Evolutionary conservation across 257 asterid species (phyloP).

Genomic region (Lycium ferocissimum): DNA sequence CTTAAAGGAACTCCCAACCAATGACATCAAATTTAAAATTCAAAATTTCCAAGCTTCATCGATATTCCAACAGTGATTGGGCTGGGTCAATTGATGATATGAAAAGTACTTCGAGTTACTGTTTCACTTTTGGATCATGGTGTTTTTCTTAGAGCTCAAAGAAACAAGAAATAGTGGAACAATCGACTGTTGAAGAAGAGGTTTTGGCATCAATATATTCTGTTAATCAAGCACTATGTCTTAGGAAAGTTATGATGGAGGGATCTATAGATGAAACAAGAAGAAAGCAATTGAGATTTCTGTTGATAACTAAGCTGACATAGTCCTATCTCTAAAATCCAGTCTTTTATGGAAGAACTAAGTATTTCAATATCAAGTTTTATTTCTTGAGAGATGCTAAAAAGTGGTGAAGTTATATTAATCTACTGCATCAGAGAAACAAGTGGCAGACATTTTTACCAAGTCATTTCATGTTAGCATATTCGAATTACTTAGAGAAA

Average conservation of each 20-base stretch:
- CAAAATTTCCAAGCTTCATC: no score
- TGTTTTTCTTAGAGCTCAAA: not conserved
- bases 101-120: not conserved
- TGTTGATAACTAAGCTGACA: not conserved
- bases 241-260: not conserved
- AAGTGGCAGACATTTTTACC: not conserved
- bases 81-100: not conserved
- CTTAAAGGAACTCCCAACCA: no score
- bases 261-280: not conserved
- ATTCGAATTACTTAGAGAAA: slow-evolving; percentile 4
- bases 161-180: not conserved
- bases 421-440: slow-evolving; percentile 9
- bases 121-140: not conserved
- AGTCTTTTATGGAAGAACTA: slow-evolving; percentile 8
- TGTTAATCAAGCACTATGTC: no score
- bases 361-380: slow-evolving; percentile 13
- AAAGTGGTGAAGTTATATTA: slow-evolving; percentile 9
- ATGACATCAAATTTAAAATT: no score
- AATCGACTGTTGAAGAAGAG: not conserved
- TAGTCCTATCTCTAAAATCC: not conserved
- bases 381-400: not conserved
- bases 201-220: no score
- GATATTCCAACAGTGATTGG: not conserved
- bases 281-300: no score
- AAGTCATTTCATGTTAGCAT: not conserved